Base-by-base conservation (phyloP, 176 grass and related monocot species). In the Oryza glaberrima region DNA sequence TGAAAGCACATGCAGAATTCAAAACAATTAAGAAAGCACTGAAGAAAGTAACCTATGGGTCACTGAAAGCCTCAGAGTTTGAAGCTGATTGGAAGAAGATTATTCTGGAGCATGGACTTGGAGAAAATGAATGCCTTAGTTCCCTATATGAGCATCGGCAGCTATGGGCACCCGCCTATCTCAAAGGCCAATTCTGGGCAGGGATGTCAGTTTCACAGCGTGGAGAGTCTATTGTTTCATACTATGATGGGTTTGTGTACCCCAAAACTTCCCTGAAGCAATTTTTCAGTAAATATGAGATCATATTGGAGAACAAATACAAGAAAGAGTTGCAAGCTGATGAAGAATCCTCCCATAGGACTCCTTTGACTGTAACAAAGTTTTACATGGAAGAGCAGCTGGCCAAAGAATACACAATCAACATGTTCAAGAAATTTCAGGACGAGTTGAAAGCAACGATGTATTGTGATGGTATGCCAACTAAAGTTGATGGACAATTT, bases 381-480 rank as follows among this genome's bases (percentile, higher is more conserved):
- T 98, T 95, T 77, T 98, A 90, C 83, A 98, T 95, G 96, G 96
- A 98, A 87, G 91, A 93, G 74, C 96, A 98, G 69, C 81, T 98
- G 65, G 88, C 93, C 51, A 92, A 98, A 82, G 83, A 85, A 61
- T 98, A 98, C 84, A 98, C 96, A 73, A 87, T 93, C 65, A 95
- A 91, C 80, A 95, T 95, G 83, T 98, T 98, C 79, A 92, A 90
- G 79, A 91, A 95, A 82, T 98, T 98, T 76, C 96, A 98, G 82
- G 96, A 95, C 70, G 96, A 98, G 80, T 85, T 98, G 56, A 98
- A 94, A 82, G 96, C 93, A 52, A 95, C 96, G 78, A 95, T 98
- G 91, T 98, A 98, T 86, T 98, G 96, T 75, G 90, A 98, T 87
- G 90, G 86, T 81, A 85, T 94, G 83, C 87, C 91, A 61, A 84